Base-by-base conservation (phyloP, 2,329 filamentous ascomycete genomes). In the Fusarium marasasianum region DNA sequence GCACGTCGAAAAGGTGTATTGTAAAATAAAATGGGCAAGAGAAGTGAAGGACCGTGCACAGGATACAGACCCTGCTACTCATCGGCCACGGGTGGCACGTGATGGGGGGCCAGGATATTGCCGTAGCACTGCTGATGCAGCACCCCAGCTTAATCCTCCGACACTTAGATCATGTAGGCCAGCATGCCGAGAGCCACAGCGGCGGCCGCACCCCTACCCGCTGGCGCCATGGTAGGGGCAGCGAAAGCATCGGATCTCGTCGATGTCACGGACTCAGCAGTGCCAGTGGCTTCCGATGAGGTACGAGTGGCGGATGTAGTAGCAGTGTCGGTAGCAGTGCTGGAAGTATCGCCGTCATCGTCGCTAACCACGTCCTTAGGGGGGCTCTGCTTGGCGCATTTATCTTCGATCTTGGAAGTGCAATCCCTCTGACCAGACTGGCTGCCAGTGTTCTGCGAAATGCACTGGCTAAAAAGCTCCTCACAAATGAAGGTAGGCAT, bases 401-500 rank as follows among this genome's bases (percentile, higher is more conserved):
- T 81, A 68, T 82, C 80, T 64, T 82, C 47, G 77, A 88, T 89
- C 75, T 84, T 83, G 37, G 78, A 79, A 43, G 80, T 86, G 84
- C 89, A 91, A 71, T 84, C 83, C 40, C 79, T 76, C 81, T 90
- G 88, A 45, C 79, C 85, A 15, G 73, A 76, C 26, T 81, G 76
- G 77, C 85, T 82, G 79, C 82, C 82, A 35, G 82, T 81, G 77
- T 86, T 84, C 51, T 78, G 66, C 6, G 44, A 50, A 74, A 85
- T 88, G 82, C 89, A 91, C 67, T 86, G 80, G 33, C 77, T 70
- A 80, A 83, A 88, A 45, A 87, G 85, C 68, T 83, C 68, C 64
- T 85, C 33, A 83, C 89, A 91, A 77, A 89, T 85, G 77, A 87
- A 89, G 64, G 82, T 84, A 54, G 85, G 84, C 73, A 90, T 81